These are phyloP conservation scores for Microcyclosporella mali DNA, from an alignment of 2,329 filamentous ascomycete species.

Conservation along the genomic window DNA sequence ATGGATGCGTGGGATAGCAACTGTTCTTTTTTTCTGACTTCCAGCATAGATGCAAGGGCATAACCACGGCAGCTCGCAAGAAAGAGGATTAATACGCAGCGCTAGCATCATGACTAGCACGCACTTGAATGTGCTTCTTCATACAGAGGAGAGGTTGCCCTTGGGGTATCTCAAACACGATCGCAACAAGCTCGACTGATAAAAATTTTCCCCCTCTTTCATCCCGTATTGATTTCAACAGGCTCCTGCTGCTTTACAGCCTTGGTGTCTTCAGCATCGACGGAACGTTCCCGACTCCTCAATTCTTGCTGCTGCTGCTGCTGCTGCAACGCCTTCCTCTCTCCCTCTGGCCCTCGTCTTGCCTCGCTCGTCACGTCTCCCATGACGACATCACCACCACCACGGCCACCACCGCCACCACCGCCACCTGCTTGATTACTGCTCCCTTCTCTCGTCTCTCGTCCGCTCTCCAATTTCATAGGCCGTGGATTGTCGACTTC, in stretches of 20 bases:
- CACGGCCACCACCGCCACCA: no score
- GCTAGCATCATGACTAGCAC: neutral
- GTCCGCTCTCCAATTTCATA: conserved; percentile 10
- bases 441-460: conserved; percentile 6
- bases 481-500: conserved; percentile 5
- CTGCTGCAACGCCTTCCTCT: neutral
- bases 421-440: conserved; percentile 8
- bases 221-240: neutral
- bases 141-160: conserved; percentile 1
- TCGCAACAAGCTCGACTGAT: conserved; percentile 1
- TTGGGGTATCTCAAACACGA: conserved; percentile 7
- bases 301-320: neutral
- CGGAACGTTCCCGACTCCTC: neutral
- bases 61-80: no score
- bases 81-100: no score
- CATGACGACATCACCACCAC: conserved; percentile 9
- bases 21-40: no score
- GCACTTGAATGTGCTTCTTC: neutral
- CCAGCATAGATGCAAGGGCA: no score
- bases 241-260: neutral
- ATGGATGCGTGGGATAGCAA: no score
- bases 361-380: neutral
- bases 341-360: conserved; percentile 5
- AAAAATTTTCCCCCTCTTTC: neutral
- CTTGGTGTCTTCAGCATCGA: neutral